Evolutionary conservation across 1,284 basidiomycete genomes (phyloP).

Genomic region (Ceratobasidium sp.): DNA sequence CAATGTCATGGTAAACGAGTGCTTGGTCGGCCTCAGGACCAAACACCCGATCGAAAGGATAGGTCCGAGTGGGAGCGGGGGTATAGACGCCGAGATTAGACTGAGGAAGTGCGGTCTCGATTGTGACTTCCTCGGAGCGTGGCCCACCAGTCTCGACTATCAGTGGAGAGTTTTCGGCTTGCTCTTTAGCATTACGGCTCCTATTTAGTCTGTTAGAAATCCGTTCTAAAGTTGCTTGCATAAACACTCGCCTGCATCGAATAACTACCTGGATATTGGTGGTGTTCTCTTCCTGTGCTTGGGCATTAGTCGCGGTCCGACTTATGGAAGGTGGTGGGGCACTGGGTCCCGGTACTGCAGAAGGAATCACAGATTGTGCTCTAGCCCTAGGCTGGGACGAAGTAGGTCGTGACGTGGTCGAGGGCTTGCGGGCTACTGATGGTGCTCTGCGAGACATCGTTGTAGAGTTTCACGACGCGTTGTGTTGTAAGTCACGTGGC

Average conservation of each 20-base stretch:
- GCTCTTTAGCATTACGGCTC: conserved; percentile 80
- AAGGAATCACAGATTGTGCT: background rate
- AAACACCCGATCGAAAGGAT: conserved; percentile 94
- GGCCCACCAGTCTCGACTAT: conserved; percentile 83
- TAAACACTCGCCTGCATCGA: conserved; percentile 75
- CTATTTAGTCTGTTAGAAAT: conserved; percentile 1
- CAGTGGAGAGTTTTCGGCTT: conserved; percentile 83
- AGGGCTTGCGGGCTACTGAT: conserved; percentile 25
- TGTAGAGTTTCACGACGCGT: conserved; percentile 15
- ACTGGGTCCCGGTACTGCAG: background rate
- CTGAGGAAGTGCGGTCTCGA: conserved; percentile 78
- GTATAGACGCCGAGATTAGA: conserved; percentile 73
- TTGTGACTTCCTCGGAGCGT: conserved; percentile 78
- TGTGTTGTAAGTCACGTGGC: conserved; percentile 21
- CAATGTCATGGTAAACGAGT: conserved; percentile 94
- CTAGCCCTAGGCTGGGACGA: conserved; percentile 6
- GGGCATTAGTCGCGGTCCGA: conserved; percentile 21
- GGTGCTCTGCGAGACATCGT: conserved; percentile 39
- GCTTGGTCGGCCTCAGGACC: conserved; percentile 98
- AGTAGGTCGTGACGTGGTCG: conserved; percentile 1
- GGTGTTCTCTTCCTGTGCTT: conserved; percentile 53
- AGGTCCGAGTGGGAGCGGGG: conserved; percentile 80
- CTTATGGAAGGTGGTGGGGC: background rate
- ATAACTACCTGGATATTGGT: conserved; percentile 92
- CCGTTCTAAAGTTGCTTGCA: background rate